Base-by-base conservation (phyloP, 192 early-diverging fungal species). In the Coemansia sp. region DNA sequence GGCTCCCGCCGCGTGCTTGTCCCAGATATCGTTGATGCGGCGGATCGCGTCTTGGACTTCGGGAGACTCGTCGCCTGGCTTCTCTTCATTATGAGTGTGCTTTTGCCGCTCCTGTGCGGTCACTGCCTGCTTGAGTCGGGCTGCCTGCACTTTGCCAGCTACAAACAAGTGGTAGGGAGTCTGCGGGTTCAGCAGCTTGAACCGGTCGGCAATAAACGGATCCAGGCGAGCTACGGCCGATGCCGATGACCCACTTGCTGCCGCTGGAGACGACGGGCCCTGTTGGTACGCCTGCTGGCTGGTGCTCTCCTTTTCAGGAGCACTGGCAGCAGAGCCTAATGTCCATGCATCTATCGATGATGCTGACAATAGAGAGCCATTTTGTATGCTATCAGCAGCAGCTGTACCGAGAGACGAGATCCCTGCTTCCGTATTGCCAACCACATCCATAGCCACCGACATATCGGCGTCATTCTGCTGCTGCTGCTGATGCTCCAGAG, bases 121-220 rank as follows among this genome's bases (percentile, higher is more conserved):
- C 4, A 69, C 65, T 0, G 62, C 59, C 43, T 70, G 66, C 31
- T 77, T 77, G 10, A 77, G 59, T 0, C 67, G 49, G 0, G 73
- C 68, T 1, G 73, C 73, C 43, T 70, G 73, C 35, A 77, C 73
- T n/a, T 77, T 77, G 5, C 68, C 73, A 1, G 73, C 73, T 1
- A 77, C 58, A 63, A 77, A 77, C 48, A 77, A 14, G 28, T 77
- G 67, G 45, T 77, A 77, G 6, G 73, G 68, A 11, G 73, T 77
- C 59, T 77, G 73, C 33, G 73, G 73, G 47, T 52, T 77, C 62
- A 77, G 55, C 44, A 70, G 59, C 49, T 70, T 77, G 67, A 77
- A 77, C 0, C 73, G 55, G 38, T 77, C 73, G 8, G 63, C 68
- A 0, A 70, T 28, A 53, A 21, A 37, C 7, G 65, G 36, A 31